phyloP scores from a whole-genome alignment of 169 alveolate genomes.

The Cryptosporidium meleagridis region DNA sequence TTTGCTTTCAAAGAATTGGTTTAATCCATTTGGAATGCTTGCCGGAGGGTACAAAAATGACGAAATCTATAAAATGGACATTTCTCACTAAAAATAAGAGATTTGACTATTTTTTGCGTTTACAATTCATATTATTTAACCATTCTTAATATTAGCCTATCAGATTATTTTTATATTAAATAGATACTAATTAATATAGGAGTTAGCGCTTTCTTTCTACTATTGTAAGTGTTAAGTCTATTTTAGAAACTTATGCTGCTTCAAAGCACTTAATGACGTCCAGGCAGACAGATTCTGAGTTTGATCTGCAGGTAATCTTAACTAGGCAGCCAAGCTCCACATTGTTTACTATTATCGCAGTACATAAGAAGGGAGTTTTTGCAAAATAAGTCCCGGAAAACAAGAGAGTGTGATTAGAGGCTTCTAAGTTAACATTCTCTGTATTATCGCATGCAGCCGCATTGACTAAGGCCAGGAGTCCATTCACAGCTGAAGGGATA shows the following conservation, averaged over 20 bases:
- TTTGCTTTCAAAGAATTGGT: conserved; percentile 13
- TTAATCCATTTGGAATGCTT: conserved; percentile 4
- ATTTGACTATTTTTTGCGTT: not conserved
- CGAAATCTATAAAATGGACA: not conserved
- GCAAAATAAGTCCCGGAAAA: conserved; percentile 77
- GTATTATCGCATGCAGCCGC: conserved; percentile 78
- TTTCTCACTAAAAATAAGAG: not conserved
- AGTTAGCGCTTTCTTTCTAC: conserved; percentile 8
- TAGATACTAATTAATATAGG: conserved; percentile 3
- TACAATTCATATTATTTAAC: not conserved
- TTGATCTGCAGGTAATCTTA: conserved; percentile 79
- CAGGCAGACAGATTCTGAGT: conserved; percentile 69
- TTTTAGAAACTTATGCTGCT: conserved; percentile 15
- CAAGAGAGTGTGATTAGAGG: conserved; percentile 77
- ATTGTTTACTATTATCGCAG: conserved; percentile 77
- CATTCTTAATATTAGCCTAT: not conserved
- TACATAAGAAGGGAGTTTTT: conserved; percentile 75
- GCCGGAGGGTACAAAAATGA: not conserved
- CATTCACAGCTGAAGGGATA: conserved; percentile 79
- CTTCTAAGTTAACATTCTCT: conserved; percentile 71
- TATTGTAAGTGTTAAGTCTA: not conserved
- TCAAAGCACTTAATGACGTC: conserved; percentile 76
- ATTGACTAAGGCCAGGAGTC: conserved; percentile 76
- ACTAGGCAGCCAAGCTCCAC: conserved; percentile 79
- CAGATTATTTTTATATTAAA: conserved; percentile 47